These are phyloP conservation scores for Sporothrix schenckii DNA, from an alignment of 2,329 filamentous ascomycete species.

Conservation along the genomic window DNA sequence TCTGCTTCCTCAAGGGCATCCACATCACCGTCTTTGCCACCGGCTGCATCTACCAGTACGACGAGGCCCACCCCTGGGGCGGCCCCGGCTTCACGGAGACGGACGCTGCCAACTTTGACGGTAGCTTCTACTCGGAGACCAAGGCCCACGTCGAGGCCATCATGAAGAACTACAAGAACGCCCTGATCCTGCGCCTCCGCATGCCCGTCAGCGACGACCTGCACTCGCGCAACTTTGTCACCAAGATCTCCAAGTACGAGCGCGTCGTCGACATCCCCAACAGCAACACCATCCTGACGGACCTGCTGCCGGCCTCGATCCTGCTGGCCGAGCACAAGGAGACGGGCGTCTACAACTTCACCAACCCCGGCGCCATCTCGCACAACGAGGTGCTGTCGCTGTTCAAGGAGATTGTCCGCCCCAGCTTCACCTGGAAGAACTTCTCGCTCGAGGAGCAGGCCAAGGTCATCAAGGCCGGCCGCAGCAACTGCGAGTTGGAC, in stretches of 20 bases:
- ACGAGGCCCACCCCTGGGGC: constrained; percentile 62
- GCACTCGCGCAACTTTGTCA: constrained; percentile 68
- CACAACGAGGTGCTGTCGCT: constrained; percentile 68
- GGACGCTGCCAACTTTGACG: constrained; percentile 65
- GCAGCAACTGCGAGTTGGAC: constrained; percentile 68
- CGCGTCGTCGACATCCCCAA: constrained; percentile 69
- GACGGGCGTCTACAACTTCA: constrained; percentile 69
- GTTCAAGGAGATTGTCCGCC: constrained; percentile 66
- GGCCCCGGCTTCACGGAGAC: constrained; percentile 64
- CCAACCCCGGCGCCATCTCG: constrained; percentile 70
- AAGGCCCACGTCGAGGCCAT: constrained; percentile 68
- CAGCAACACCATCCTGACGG: constrained; percentile 67
- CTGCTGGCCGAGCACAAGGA: constrained; percentile 93
- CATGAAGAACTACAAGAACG: constrained; percentile 63
- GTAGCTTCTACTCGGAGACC: constrained; percentile 69
- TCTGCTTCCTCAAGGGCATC: constrained; percentile 60
- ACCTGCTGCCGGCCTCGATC: constrained; percentile 70
- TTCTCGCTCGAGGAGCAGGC: constrained; percentile 67
- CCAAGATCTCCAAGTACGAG: constrained; percentile 68
- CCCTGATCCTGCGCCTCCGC: constrained; percentile 65
- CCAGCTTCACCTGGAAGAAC: constrained; percentile 64
- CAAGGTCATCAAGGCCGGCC: constrained; percentile 67
- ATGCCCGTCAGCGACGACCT: constrained; percentile 72
- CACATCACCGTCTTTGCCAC: constrained; percentile 69
- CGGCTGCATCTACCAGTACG: constrained; percentile 68